Evolutionary conservation across 352 stramenopile genomes (phyloP).

Genomic region (Phytopythium helicoides): DNA sequence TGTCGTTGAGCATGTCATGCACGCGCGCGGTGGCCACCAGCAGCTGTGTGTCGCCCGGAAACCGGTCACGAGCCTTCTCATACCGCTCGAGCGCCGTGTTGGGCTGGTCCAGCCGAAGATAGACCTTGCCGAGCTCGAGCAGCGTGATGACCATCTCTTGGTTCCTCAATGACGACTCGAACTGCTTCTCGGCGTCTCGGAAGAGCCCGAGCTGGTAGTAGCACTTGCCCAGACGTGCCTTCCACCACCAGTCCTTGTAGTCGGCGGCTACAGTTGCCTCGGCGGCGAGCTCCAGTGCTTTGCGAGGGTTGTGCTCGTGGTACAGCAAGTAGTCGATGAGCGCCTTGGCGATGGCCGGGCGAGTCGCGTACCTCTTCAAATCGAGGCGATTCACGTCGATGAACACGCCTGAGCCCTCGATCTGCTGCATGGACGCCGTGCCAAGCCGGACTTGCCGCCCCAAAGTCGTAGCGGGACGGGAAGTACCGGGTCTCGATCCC

Average conservation of each 20-base stretch:
- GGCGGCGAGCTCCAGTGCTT: slow-evolving; percentile 89
- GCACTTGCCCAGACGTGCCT: slow-evolving; percentile 91
- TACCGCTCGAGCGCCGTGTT: slow-evolving; percentile 91
- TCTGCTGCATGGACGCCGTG: slow-evolving; percentile 85
- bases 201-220: slow-evolving; percentile 94
- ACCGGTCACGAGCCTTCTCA: slow-evolving; percentile 56
- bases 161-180: slow-evolving; percentile 84
- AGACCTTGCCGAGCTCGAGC: slow-evolving; percentile 94
- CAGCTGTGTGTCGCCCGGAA: slow-evolving; percentile 79
- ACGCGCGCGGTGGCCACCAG: slow-evolving; percentile 85
- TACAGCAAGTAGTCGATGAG: slow-evolving; percentile 92
- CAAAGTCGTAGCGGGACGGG: slow-evolving; percentile 85
- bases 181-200: slow-evolving; percentile 92
- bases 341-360: slow-evolving; percentile 82
- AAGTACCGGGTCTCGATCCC: slow-evolving; percentile 73
- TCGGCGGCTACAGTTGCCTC: slow-evolving; percentile 85
- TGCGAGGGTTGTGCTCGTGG: slow-evolving; percentile 91
- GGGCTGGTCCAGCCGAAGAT: slow-evolving; percentile 91
- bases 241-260: slow-evolving; percentile 96
- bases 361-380: slow-evolving; percentile 86
- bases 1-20: slow-evolving; percentile 92
- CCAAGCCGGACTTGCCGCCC: slow-evolving; percentile 89
- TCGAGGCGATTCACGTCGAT: slow-evolving; percentile 91
- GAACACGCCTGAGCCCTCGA: slow-evolving; percentile 64
- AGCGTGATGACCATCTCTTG: slow-evolving; percentile 90